Evolutionary conservation across 768 basidiomycete species (phyloP).

Genomic region (Tricholomella constricta): DNA sequence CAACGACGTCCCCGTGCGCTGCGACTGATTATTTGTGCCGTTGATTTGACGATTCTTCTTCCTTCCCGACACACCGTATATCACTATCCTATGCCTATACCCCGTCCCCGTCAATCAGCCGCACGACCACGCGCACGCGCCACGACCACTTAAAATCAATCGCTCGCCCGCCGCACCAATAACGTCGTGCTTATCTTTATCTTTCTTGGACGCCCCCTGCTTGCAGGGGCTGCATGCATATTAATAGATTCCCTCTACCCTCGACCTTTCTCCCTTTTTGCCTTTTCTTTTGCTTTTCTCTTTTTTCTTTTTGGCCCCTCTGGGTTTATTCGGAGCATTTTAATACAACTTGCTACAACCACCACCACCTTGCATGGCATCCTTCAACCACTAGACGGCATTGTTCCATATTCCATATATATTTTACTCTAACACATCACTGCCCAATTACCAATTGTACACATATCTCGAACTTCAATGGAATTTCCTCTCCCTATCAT

Average conservation of each 20-base stretch:
- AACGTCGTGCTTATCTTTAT: constrained; percentile 4
- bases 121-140: neutral
- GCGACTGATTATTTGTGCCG: constrained; percentile 40
- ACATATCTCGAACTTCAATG: constrained; percentile 6
- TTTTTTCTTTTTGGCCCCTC: neutral
- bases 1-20: constrained; percentile 44
- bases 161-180: neutral
- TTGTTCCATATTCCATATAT: neutral
- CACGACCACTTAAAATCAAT: neutral
- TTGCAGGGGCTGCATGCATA: constrained; percentile 4
- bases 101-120: neutral
- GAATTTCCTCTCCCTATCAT: neutral
- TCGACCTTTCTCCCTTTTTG: neutral
- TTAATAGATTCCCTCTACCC: neutral
- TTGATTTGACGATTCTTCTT: too few species aligned
- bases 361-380: neutral
- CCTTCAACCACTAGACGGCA: neutral
- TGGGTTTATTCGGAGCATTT: neutral
- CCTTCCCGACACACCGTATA: neutral
- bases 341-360: too few species aligned
- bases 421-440: neutral
- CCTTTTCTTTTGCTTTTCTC: neutral
- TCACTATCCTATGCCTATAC: constrained; percentile 5
- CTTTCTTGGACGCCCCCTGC: constrained; percentile 1
- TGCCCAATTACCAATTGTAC: neutral